A percentile compares a stretch with the other conserved stretches of the same genome.
These are phyloP conservation scores for Arctostaphylos glauca DNA, from an alignment of 148 eudicot species.

Conservation along the genomic window DNA sequence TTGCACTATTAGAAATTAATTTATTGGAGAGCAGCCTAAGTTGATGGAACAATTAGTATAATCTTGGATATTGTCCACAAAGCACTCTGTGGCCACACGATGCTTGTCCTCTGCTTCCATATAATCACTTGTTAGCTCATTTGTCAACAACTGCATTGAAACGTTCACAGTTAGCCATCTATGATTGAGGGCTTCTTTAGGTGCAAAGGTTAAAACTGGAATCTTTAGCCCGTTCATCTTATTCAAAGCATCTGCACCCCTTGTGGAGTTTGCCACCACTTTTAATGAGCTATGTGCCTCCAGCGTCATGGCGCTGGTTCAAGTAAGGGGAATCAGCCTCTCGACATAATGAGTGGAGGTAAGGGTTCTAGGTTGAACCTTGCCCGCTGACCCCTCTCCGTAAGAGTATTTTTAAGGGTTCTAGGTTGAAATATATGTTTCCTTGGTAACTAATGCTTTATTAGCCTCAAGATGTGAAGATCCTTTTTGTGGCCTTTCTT, in stretches of 20 bases:
- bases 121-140: neutral
- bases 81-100: neutral
- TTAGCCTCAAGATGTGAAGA: neutral
- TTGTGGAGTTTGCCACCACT: no score
- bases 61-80: neutral
- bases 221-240: neutral
- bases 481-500: neutral
- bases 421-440: neutral
- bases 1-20: neutral
- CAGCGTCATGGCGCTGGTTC: neutral
- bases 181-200: conserved; percentile 9
- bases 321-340: neutral
- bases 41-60: neutral
- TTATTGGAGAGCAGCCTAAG: neutral
- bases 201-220: neutral
- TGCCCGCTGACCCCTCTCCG: no score
- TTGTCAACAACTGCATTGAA: neutral
- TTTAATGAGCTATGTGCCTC: no score
- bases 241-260: no score
- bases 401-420: no score
- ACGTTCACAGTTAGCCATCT: neutral
- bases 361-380: no score
- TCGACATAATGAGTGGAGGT: neutral
- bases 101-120: neutral
- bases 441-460: neutral